Percentiles rank a stretch among this genome's conserved stretches.
Evolutionary conservation across 352 stramenopile genomes (phyloP).

Genomic region (Phytophthora crassamura): DNA sequence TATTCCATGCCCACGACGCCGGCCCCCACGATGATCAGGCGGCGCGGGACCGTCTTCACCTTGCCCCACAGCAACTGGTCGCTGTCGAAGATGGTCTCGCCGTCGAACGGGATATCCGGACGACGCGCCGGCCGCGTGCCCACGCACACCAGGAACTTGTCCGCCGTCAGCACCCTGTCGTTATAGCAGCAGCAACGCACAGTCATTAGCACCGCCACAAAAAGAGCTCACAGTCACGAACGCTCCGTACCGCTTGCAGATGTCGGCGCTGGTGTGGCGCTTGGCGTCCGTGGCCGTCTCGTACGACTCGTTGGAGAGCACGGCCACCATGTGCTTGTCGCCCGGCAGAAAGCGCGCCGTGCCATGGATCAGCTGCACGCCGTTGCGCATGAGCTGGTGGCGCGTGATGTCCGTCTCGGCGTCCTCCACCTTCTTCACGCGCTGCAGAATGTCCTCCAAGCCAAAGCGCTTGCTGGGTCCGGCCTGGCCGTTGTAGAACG

Average conservation of each 20-base stretch:
- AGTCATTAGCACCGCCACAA: slow-evolving; percentile 2
- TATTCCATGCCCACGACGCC: slow-evolving; percentile 94
- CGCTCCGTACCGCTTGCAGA: slow-evolving; percentile 77
- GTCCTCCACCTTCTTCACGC: slow-evolving; percentile 82
- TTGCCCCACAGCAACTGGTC: slow-evolving; percentile 87
- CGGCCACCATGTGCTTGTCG: slow-evolving; percentile 79
- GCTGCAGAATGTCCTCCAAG: slow-evolving; percentile 86
- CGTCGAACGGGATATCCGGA: slow-evolving; percentile 88
- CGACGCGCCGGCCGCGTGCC: slow-evolving; percentile 84
- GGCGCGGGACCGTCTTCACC: slow-evolving; percentile 74
- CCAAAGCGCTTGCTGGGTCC: slow-evolving; percentile 74
- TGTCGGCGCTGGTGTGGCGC: slow-evolving; percentile 76
- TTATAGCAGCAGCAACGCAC: neutral
- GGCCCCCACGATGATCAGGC: slow-evolving; percentile 83
- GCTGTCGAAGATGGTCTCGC: slow-evolving; percentile 86
- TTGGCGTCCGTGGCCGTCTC: slow-evolving; percentile 77
- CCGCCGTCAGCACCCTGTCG: slow-evolving; percentile 74
- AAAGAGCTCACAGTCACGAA: neutral
- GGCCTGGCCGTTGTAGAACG: slow-evolving; percentile 86
- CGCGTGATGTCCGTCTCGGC: slow-evolving; percentile 89
- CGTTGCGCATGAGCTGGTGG: slow-evolving; percentile 84
- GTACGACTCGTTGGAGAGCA: slow-evolving; percentile 88
- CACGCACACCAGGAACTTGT: slow-evolving; percentile 89
- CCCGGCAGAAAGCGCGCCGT: slow-evolving; percentile 80
- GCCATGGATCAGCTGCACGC: slow-evolving; percentile 80